A percentile compares a stretch with the other conserved stretches of the same genome.
phyloP scores from a whole-genome alignment of 2,329 filamentous ascomycete species.

The Penicillium paneum region DNA sequence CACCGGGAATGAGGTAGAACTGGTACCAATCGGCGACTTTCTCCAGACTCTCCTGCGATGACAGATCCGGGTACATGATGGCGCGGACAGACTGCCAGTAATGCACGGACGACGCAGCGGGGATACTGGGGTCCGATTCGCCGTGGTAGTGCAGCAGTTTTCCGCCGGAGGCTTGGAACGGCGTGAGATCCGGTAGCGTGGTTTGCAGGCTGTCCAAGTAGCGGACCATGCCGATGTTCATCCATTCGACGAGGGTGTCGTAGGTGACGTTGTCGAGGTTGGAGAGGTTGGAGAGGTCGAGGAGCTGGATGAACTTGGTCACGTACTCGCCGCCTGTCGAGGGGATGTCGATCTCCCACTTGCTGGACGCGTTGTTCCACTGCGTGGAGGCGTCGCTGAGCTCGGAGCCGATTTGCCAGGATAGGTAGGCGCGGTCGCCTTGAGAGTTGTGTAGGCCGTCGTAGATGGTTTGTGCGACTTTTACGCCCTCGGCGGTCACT shows the following conservation, averaged over 20 bases:
- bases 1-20: conserved; percentile 55
- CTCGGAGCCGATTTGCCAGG: conserved; percentile 26
- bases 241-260: conserved; percentile 57
- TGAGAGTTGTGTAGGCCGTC: conserved; percentile 43
- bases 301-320: conserved; percentile 29
- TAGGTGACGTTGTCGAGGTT: conserved; percentile 52
- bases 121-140: conserved; percentile 54
- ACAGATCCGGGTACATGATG: conserved; percentile 48
- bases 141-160: conserved; percentile 60
- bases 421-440: conserved; percentile 43
- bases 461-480: conserved; percentile 35
- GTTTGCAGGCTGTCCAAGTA: conserved; percentile 55
- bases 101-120: conserved; percentile 53
- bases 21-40: conserved; percentile 54
- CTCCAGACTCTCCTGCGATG: conserved; percentile 38
- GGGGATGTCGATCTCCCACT: conserved; percentile 32
- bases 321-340: conserved; percentile 42
- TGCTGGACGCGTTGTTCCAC: conserved; percentile 25
- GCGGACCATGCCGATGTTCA: conserved; percentile 47
- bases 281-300: conserved; percentile 39
- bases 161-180: conserved; percentile 50
- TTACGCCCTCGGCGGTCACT: conserved; percentile 28
- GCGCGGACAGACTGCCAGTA: conserved; percentile 55
- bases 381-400: conserved; percentile 25
- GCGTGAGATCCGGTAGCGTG: conserved; percentile 52